Evolutionary conservation across 2,329 filamentous ascomycete genomes (phyloP), one percentile per base, ranked within the genome.

Genomic region (Botrytis sinoallii): DNA sequence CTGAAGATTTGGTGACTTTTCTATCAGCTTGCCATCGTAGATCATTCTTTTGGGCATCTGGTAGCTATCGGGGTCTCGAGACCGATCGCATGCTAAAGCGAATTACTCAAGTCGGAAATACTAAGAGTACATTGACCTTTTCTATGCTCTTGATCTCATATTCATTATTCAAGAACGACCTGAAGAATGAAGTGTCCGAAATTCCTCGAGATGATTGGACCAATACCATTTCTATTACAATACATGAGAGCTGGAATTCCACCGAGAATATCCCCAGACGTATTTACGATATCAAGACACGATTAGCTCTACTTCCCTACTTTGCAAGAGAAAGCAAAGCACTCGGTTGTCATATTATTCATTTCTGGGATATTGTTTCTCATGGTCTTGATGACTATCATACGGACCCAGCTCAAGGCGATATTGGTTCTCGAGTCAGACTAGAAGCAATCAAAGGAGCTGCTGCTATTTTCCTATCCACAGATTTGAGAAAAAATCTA

Each of bases 301-400:
- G 86, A 29, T 85, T 87, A 4, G 84, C 88, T 2, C 86, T 91
- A 40, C 82, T 91, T 20, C 85, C 87, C 74, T 88, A 87, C 68
- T 81, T 91, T 42, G 82, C 84, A 1, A 83, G 83, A 48, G 48
- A 68, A 7, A 87, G 85, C 73, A 82, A 82, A 9, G 80, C 87
- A 7, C 64, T 79, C 12, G 48, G 74, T 1, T 74, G 69, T 2
- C 70, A 76, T 55, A 57, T 75, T 14, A 20, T 57, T 9, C 38
- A 66, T 1, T 78, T 80, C 52, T 61, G 75, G 12, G 32, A 73
- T 29, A 75, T 81, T 20, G 81, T 92, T 14, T 79, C 82, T 0
- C 86, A 87, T 59, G 89, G 91, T 0, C 83, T 99, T 42, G 92
- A 95, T 77, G 95, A 99, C 81, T 98, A 98, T 80, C 97, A 93